Evolutionary conservation across 2,329 filamentous ascomycete genomes (phyloP).

Genomic region (Talaromyces sp.): DNA sequence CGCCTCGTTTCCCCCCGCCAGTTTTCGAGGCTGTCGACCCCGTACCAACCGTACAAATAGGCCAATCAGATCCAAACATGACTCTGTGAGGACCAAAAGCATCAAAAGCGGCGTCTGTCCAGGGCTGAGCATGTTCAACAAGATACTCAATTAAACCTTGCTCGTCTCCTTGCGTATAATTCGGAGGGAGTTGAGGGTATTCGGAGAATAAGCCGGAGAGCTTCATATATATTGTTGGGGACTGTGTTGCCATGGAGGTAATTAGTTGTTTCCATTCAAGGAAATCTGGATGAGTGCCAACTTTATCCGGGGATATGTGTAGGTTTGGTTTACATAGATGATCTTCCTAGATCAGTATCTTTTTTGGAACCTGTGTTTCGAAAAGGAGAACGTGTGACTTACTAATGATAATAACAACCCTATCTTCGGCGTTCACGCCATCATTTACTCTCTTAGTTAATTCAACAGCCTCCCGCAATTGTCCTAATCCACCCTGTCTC

Average conservation of each 20-base stretch:
- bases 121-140: slow-evolving; percentile 61
- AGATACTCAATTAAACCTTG: slow-evolving; percentile 21
- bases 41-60: slow-evolving; percentile 71
- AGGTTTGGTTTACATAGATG: slow-evolving; percentile 88
- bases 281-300: slow-evolving; percentile 50
- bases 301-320: slow-evolving; percentile 42
- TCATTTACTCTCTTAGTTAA: slow-evolving; percentile 65
- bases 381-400: slow-evolving; percentile 18
- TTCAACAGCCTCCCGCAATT: slow-evolving; percentile 64
- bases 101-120: slow-evolving; percentile 66
- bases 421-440: slow-evolving; percentile 45
- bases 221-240: slow-evolving; percentile 74
- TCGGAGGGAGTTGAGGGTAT: slow-evolving; percentile 50
- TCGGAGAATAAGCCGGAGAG: slow-evolving; percentile 83
- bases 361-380: neutral
- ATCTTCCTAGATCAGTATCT: slow-evolving; percentile 48
- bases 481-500: slow-evolving; percentile 66
- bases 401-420: slow-evolving; percentile 67
- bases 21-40: slow-evolving; percentile 35
- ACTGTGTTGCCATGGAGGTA: slow-evolving; percentile 60
- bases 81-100: slow-evolving; percentile 66
- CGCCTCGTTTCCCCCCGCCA: slow-evolving; percentile 34
- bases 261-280: slow-evolving; percentile 65
- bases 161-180: neutral
- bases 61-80: slow-evolving; percentile 95